Evolutionary conservation across 805 yeast species (phyloP).

Genomic region (Saccharomycopsis fibuligera): DNA sequence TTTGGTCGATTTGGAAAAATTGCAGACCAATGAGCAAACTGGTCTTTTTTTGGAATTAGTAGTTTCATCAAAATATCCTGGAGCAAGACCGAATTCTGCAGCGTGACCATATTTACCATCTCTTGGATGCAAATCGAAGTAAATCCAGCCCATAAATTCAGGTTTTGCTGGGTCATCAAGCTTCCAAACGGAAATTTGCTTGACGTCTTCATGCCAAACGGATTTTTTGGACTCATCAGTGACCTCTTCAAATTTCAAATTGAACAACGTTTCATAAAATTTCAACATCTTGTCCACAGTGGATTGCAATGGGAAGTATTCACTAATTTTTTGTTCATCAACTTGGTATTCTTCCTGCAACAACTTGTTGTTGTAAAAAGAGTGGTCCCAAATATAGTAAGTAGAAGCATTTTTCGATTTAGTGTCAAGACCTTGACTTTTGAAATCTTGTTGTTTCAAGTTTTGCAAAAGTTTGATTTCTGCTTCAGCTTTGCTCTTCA

Average conservation of each 20-base stretch:
- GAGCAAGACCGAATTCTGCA: slow-evolving; percentile 66
- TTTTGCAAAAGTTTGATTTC: slow-evolving; percentile 44
- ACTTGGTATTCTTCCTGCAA: slow-evolving; percentile 65
- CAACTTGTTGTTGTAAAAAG: slow-evolving; percentile 58
- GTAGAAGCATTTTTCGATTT: slow-evolving; percentile 28
- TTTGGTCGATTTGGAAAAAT: slow-evolving; percentile 60
- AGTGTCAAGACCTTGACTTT: slow-evolving; percentile 38
- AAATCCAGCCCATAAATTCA: slow-evolving; percentile 69
- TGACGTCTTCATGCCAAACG: slow-evolving; percentile 77
- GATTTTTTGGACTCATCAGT: slow-evolving; percentile 33
- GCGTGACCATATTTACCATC: slow-evolving; percentile 87
- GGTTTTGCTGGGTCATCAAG: slow-evolving; percentile 41
- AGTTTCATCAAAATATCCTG: slow-evolving; percentile 44
- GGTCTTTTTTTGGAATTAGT: slow-evolving; percentile 51
- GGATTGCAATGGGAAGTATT: slow-evolving; percentile 69
- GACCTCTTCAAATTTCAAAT: slow-evolving; percentile 56
- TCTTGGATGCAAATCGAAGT: slow-evolving; percentile 79
- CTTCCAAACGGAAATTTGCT: slow-evolving; percentile 66
- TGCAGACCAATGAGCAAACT: slow-evolving; percentile 75
- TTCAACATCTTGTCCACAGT: slow-evolving; percentile 64
- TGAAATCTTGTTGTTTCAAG: slow-evolving; percentile 49
- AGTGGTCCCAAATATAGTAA: slow-evolving; percentile 67
- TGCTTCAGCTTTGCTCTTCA: slow-evolving; percentile 50
- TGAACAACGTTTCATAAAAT: slow-evolving; percentile 64
- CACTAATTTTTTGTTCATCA: slow-evolving; percentile 64